Evolutionary conservation across 2,329 filamentous ascomycete genomes (phyloP).

Genomic region (Microsporum audouinii): DNA sequence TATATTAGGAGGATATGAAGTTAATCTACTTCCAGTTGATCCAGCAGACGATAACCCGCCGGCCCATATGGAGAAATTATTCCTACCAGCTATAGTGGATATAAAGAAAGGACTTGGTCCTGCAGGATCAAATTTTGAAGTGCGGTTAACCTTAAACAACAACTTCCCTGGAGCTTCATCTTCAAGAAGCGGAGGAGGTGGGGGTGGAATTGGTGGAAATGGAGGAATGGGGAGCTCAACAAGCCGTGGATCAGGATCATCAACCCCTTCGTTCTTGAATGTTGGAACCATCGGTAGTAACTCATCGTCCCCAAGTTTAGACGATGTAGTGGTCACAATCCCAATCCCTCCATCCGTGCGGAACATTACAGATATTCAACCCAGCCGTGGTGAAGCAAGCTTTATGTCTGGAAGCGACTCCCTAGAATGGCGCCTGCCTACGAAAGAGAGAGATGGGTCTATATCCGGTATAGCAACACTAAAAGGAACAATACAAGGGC

Average conservation of each 20-base stretch:
- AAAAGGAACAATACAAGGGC: conserved; percentile 68
- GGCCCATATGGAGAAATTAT: conserved; percentile 51
- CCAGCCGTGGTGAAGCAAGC: conserved; percentile 69
- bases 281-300: conserved; percentile 42
- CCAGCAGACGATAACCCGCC: conserved; percentile 45
- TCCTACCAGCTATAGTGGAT: conserved; percentile 70
- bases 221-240: conserved; percentile 14
- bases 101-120: conserved; percentile 69
- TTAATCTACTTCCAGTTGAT: conserved; percentile 69
- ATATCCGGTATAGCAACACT: conserved; percentile 60
- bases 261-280: conserved; percentile 39
- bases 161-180: conserved; percentile 45
- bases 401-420: conserved; percentile 62
- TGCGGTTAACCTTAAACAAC: conserved; percentile 60
- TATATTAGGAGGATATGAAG: conserved; percentile 85
- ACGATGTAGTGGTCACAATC: conserved; percentile 66
- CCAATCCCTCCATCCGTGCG: conserved; percentile 69
- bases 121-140: conserved; percentile 75
- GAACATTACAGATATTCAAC: conserved; percentile 70
- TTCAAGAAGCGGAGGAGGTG: conserved; percentile 26
- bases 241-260: conserved; percentile 36
- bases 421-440: conserved; percentile 73
- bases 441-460: conserved; percentile 56
- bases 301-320: conserved; percentile 51
- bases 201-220: conserved; percentile 12